phyloP scores from a whole-genome alignment of 495 filamentous ascomycete species.

The Talaromyces borbonicus region DNA sequence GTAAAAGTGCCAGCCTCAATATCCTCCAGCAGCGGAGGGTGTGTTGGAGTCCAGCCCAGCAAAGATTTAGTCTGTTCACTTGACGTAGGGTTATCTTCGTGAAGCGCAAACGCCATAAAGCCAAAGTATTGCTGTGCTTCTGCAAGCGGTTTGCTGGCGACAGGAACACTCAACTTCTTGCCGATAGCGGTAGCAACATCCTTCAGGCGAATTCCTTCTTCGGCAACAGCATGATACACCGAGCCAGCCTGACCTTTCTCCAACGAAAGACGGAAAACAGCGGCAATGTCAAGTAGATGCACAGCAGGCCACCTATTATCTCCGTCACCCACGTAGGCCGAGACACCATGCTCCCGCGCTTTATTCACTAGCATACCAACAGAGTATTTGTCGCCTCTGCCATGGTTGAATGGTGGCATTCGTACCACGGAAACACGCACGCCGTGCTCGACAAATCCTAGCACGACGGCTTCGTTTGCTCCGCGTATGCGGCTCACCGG shows the following conservation, averaged over 20 bases:
- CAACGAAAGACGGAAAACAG: slow-evolving; percentile 28
- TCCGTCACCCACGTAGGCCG: slow-evolving; percentile 34
- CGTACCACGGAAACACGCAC: slow-evolving; percentile 28
- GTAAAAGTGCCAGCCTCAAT: slow-evolving; percentile 15
- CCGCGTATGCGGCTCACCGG: slow-evolving; percentile 16
- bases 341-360: slow-evolving; percentile 22
- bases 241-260: slow-evolving; percentile 31
- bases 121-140: slow-evolving; percentile 26
- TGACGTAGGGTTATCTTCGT: slow-evolving; percentile 26
- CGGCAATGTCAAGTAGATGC: slow-evolving; percentile 32
- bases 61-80: slow-evolving; percentile 29
- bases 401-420: slow-evolving; percentile 34
- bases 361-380: slow-evolving; percentile 19
- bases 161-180: slow-evolving; percentile 20
- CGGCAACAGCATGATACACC: slow-evolving; percentile 30
- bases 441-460: slow-evolving; percentile 18
- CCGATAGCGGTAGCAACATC: slow-evolving; percentile 32
- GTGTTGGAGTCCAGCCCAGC: slow-evolving; percentile 30
- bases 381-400: slow-evolving; percentile 24
- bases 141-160: slow-evolving; percentile 16
- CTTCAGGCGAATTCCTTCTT: slow-evolving; percentile 28
- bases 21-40: slow-evolving; percentile 27
- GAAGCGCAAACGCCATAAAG: slow-evolving; percentile 15
- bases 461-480: slow-evolving; percentile 17
- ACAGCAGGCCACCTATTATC: slow-evolving; percentile 31